Base-by-base conservation (phyloP, 2,329 filamentous ascomycete genomes). In the Diplodia mutila region DNA sequence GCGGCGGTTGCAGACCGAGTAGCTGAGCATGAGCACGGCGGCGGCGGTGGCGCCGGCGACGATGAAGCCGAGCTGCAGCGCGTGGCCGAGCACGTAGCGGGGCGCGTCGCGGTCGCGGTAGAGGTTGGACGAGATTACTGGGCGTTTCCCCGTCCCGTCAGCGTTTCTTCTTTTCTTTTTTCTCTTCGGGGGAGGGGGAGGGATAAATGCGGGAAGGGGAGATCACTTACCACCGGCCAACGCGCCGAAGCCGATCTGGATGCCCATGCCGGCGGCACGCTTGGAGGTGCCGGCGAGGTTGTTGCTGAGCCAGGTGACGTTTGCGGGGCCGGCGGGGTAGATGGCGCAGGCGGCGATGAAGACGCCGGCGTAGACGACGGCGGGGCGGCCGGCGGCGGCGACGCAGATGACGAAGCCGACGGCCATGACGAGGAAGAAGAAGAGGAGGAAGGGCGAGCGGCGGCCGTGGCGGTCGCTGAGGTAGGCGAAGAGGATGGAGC, bases 81-180 rank as follows among this genome's bases (percentile, higher is more conserved):
- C 78, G 70, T 86, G 84, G 0, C 84, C 84, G 1, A 85, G 79
- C 3, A 81, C 76, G 68, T 85, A 86, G 27, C 79, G 78, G 0
- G 85, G 84, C 1, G 79, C 76, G 70, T 86, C 84, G 63, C 78
- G 72, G 0, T 74, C 67, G 16, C 89, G 84, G 72, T 92, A 92
- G 72, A 92, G 91, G 72, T 92, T 92, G 5, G 88, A 89, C 0
- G 89, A 87, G 85, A 91, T 90, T 1, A 89, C 89, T 79, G 61
- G 25, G 14, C 5, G 1, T n/a, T 42, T 42, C 12, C 6, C 34
- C 8, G 11, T 37, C n/a, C n/a, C n/a, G 34, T 37, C 39, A 42
- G 42, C 1, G 2, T 21, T 21, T 21, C 16, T 54, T 14, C 2
- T 21, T 29, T 18, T 32, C 8, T 53, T n/a, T 46, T 4, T 11